Base-by-base conservation (phyloP, 208 protist species). In the Jaenimonas drosophilae region DNA sequence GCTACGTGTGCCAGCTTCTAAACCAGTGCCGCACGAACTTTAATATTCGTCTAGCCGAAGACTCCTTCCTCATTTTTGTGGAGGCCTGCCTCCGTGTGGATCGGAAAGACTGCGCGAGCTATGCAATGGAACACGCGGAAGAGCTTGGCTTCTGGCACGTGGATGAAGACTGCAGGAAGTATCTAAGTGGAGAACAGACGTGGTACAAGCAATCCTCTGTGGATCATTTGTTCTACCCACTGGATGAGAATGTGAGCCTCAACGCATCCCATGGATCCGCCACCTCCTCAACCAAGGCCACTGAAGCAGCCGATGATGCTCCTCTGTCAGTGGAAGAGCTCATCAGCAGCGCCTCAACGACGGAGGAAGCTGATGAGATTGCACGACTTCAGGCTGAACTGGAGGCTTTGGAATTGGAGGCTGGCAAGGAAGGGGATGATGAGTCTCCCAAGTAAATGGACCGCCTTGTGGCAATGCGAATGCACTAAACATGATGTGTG, bases 21-120 rank as follows among this genome's bases (percentile, higher is more conserved):
- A 67, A 66, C 53, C 76, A 88, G 66, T 91, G 81, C 58, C 72
- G 76, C 24, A 94, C 91, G 56, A 48, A 73, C 14, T 77, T 83
- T 48, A 83, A 90, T 52, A 84, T 91, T 36, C 76, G 70, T 9
- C 64, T 94, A 28, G 59, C 34, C 26, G 59, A 73, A 19, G 76
- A 91, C 28, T 76, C 82, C 3, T 94, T 94, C 40, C 47, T 83
- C 29, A 66, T 94, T 16, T 94, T 94, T 49, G 33, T 94, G 1
- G 79, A 94, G 64, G 87, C 87, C 27, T 91, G 82, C 41, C 57
- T 95, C 47, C 82, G 83, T 20, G 82, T 95, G 11, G 82, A 81
- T 40, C 68, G 87, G 1, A 91, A 85, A 48, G 87, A 94, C 66
- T 87, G 81, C 49, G 82, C 82, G 14, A 29, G 48, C 49, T 91